Evolutionary conservation across 768 basidiomycete species (phyloP).

Genomic region (Holtermanniella nyarrowii): DNA sequence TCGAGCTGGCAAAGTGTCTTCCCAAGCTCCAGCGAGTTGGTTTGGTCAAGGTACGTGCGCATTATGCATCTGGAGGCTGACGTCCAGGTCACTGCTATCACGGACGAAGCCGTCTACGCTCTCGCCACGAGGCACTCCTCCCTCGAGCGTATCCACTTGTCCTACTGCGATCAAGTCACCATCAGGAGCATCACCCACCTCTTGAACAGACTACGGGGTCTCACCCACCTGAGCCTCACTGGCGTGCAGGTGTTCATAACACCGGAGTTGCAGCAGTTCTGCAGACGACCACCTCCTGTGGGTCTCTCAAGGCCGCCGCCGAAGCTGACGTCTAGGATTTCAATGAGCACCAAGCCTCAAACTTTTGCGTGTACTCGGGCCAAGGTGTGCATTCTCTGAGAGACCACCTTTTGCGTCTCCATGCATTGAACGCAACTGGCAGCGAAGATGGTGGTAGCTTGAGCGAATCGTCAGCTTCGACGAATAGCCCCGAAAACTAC

Average conservation of each 20-base stretch:
- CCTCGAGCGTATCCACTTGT: constrained; percentile 89
- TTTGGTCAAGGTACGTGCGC: constrained; percentile 59
- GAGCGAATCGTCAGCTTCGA: neutral
- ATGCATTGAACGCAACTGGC: neutral
- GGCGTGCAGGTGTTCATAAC: constrained; percentile 87
- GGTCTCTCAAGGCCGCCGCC: constrained; percentile 18
- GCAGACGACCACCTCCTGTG: constrained; percentile 76
- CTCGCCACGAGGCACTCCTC: constrained; percentile 75
- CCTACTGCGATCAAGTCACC: constrained; percentile 90
- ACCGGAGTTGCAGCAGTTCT: constrained; percentile 75
- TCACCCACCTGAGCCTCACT: constrained; percentile 93
- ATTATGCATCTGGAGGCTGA: neutral
- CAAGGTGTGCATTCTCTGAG: constrained; percentile 76
- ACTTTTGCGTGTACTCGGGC: constrained; percentile 95
- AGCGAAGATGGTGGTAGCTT: neutral
- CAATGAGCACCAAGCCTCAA: constrained; percentile 71
- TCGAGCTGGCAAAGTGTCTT: constrained; percentile 67
- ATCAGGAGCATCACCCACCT: constrained; percentile 85
- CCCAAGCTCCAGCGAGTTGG: constrained; percentile 89
- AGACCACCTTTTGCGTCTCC: constrained; percentile 48
- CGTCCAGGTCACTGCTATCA: constrained; percentile 61
- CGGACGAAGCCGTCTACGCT: constrained; percentile 83
- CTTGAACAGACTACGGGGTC: constrained; percentile 72
- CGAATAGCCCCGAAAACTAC: neutral
- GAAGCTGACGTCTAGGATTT: constrained; percentile 56